Percentiles rank a stretch among this genome's conserved stretches.
Evolutionary conservation across 1,284 basidiomycete genomes (phyloP).

Genomic region (Papiliotrema fonsecae): DNA sequence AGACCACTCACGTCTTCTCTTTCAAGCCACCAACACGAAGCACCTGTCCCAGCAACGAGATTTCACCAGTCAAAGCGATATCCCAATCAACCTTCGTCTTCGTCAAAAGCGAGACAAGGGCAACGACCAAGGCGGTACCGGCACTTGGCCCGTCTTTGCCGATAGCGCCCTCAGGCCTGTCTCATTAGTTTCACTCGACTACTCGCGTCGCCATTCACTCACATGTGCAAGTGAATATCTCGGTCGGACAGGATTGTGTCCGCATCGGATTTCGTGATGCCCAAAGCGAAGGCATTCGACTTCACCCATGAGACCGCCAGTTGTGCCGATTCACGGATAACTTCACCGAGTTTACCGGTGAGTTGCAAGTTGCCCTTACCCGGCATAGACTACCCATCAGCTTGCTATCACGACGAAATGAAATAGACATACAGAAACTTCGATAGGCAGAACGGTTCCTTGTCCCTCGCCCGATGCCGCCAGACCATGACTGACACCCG

Average conservation of each 20-base stretch:
- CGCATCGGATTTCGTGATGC: slow-evolving; percentile 67
- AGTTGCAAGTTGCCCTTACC: slow-evolving; percentile 84
- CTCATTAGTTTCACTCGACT: background rate
- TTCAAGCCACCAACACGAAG: slow-evolving; percentile 89
- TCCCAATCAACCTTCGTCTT: slow-evolving; percentile 75
- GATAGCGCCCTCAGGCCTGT: slow-evolving; percentile 79
- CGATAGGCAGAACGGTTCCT: slow-evolving; percentile 94
- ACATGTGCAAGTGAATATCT: slow-evolving; percentile 89
- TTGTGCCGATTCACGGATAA: slow-evolving; percentile 92
- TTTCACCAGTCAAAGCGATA: slow-evolving; percentile 94
- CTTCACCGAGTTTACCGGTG: slow-evolving; percentile 96
- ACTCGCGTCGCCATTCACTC: slow-evolving; percentile 2
- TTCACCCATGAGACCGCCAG: slow-evolving; percentile 93
- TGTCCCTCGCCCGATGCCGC: slow-evolving; percentile 95
- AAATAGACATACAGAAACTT: slow-evolving; percentile 66
- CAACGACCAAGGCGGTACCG: slow-evolving; percentile 85
- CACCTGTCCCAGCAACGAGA: slow-evolving; percentile 86
- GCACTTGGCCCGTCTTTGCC: slow-evolving; percentile 98
- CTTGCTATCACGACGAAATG: background rate
- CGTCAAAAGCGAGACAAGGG: slow-evolving; percentile 86
- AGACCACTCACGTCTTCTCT: slow-evolving; percentile 66
- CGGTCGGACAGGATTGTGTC: slow-evolving; percentile 76
- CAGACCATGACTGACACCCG: slow-evolving; percentile 89
- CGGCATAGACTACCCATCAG: slow-evolving; percentile 67
- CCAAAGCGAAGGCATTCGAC: slow-evolving; percentile 78